These are phyloP conservation scores for Coemansia brasiliensis DNA, from an alignment of 192 early-diverging fungal species.

Conservation along the genomic window DNA sequence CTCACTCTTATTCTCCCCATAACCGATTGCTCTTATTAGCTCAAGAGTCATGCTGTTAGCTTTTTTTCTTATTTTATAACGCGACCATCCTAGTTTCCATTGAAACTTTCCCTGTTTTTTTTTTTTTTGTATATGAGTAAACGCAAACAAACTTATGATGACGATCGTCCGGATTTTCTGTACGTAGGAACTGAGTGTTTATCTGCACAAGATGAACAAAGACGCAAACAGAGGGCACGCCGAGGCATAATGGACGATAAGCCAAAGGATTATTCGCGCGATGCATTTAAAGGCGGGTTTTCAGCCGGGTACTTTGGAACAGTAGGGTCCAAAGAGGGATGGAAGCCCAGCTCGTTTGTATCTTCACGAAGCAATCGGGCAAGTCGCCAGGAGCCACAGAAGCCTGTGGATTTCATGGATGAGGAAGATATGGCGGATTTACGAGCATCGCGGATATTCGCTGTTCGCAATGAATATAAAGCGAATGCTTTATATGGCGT, in stretches of 20 bases:
- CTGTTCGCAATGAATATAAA: slow-evolving; percentile 6
- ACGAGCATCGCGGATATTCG: slow-evolving; percentile 8
- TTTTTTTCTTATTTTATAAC: too few relatives aligned
- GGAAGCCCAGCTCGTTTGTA: slow-evolving; percentile 60
- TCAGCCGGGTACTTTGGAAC: slow-evolving; percentile 94
- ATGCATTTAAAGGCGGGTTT: slow-evolving; percentile 93
- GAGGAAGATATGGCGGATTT: slow-evolving; percentile 84
- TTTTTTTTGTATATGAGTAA: slow-evolving; percentile 5
- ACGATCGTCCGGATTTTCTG: slow-evolving; percentile 32
- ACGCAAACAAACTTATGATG: not conserved
- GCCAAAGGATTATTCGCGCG: slow-evolving; percentile 81
- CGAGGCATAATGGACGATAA: slow-evolving; percentile 60
- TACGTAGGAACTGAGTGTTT: slow-evolving; percentile 35
- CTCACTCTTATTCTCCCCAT: too few relatives aligned
- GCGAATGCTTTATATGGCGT: not conserved
- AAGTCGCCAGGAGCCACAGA: slow-evolving; percentile 16
- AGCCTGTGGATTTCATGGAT: slow-evolving; percentile 93
- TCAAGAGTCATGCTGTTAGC: too few relatives aligned
- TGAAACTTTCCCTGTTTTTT: too few relatives aligned
- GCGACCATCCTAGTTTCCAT: too few relatives aligned
- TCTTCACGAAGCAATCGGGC: slow-evolving; percentile 71
- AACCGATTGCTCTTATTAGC: too few relatives aligned
- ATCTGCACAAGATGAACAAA: slow-evolving; percentile 7
- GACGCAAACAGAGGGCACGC: slow-evolving; percentile 1
- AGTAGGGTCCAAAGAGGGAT: slow-evolving; percentile 94